Conservation (phyloP, 208 protist species). For the Herpetomonas tarakana region DNA sequence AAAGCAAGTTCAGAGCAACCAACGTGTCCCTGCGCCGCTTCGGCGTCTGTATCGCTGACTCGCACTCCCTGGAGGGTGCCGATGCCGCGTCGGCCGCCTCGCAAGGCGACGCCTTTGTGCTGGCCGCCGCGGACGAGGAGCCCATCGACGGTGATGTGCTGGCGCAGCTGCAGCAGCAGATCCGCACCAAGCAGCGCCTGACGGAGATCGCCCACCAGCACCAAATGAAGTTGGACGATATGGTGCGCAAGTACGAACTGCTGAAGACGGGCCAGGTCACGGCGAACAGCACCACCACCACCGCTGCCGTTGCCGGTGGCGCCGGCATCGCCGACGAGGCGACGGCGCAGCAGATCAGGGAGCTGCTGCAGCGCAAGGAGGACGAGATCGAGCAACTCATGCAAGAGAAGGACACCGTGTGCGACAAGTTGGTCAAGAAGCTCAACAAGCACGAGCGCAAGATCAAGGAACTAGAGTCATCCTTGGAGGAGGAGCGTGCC, state of each 20-base stretch:
- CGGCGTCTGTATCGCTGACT: constrained; percentile 70
- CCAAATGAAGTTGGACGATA: constrained; percentile 73
- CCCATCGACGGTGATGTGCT: constrained; percentile 72
- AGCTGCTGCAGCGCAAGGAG: constrained; percentile 83
- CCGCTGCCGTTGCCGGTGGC: constrained; percentile 4
- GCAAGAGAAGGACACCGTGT: constrained; percentile 71
- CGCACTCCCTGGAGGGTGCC: constrained; percentile 23
- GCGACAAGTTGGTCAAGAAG: constrained; percentile 89
- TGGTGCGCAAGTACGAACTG: constrained; percentile 87
- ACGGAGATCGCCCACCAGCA: constrained; percentile 83
- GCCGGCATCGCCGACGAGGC: constrained; percentile 41
- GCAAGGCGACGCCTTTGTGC: constrained; percentile 55
- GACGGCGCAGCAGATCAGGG: constrained; percentile 60
- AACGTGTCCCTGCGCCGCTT: constrained; percentile 83
- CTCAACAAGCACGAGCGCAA: constrained; percentile 85
- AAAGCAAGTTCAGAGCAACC: constrained; percentile 69
- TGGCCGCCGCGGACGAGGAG: constrained; percentile 62
- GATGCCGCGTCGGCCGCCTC: constrained; percentile 6
- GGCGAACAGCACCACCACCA: constrained; percentile 17
- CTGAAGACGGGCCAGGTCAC: constrained; percentile 82
- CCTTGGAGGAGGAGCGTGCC: constrained; percentile 73
- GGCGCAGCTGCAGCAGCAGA: constrained; percentile 81
- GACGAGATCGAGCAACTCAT: constrained; percentile 76
- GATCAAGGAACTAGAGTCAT: constrained; percentile 73
- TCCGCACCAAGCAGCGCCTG: constrained; percentile 85